Conservation (phyloP, 306 rosid species). For the Trichosanthes cucumerina region DNA sequence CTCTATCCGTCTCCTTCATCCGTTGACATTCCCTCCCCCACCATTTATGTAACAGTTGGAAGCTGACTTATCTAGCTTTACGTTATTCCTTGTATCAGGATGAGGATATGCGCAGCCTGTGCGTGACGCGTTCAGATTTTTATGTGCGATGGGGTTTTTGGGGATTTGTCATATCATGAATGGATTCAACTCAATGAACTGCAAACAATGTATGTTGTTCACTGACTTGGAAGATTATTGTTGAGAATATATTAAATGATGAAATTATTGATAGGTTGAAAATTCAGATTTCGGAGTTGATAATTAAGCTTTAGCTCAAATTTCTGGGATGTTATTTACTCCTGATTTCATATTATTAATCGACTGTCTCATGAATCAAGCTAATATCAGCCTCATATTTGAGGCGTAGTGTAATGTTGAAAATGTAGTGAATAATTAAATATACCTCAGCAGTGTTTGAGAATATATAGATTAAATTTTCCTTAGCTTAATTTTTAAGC, state of each 20-base stretch:
- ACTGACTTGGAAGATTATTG: not conserved
- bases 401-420: not conserved
- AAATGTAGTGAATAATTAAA: not conserved
- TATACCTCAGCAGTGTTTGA: not conserved
- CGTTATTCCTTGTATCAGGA: constrained; percentile 7
- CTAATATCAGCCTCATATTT: not conserved
- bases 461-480: not conserved
- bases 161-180: not conserved
- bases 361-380: not conserved
- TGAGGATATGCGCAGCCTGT: constrained; percentile 8
- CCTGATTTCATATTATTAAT: not conserved
- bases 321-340: not conserved
- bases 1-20: not conserved
- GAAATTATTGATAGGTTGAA: not conserved
- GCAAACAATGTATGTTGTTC: not conserved
- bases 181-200: not conserved
- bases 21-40: constrained; percentile 12
- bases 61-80: constrained; percentile 8
- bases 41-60: not conserved
- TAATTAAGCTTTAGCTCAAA: not conserved
- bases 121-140: not conserved
- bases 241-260: not conserved
- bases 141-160: not conserved
- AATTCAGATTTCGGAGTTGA: not conserved
- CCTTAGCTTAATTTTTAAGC: not conserved